A percentile compares a stretch with the other conserved stretches of the same genome.
These are phyloP conservation scores for Aschersonia sp. DNA, from an alignment of 2,329 filamentous ascomycete species.

Conservation along the genomic window DNA sequence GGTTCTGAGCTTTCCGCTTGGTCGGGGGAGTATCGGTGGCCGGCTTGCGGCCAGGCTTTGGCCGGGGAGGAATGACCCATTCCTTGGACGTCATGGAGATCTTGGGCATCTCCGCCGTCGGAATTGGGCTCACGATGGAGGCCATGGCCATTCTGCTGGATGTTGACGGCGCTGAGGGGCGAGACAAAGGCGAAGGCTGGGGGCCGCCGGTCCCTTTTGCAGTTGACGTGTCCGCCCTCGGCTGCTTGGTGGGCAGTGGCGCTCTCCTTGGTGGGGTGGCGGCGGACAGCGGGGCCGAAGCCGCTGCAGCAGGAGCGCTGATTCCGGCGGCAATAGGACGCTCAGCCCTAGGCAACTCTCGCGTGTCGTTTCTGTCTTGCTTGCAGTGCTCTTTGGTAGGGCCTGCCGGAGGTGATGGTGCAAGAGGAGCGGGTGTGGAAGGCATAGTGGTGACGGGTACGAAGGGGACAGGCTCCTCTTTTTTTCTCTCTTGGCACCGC, in stretches of 20 bases:
- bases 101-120: slow-evolving; percentile 27
- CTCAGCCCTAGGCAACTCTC: no score
- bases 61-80: slow-evolving; percentile 73
- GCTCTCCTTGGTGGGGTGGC: slow-evolving; percentile 9
- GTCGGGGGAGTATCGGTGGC: slow-evolving; percentile 85
- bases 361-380: no score
- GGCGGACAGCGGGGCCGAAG: slow-evolving; percentile 2
- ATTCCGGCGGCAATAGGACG: no score
- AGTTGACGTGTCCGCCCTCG: slow-evolving; percentile 6
- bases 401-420: slow-evolving; percentile 7
- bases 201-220: slow-evolving; percentile 12
- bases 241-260: slow-evolving; percentile 10
- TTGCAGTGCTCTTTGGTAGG: neutral
- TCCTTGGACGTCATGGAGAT: slow-evolving; percentile 61
- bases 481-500: neutral
- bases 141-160: slow-evolving; percentile 32
- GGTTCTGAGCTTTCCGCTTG: slow-evolving; percentile 88
- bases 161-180: slow-evolving; percentile 17
- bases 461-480: neutral
- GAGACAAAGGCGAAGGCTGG: slow-evolving; percentile 9
- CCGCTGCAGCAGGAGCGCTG: slow-evolving; percentile 7
- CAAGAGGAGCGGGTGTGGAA: slow-evolving; percentile 6
- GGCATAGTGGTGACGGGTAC: slow-evolving; percentile 10
- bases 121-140: slow-evolving; percentile 26
- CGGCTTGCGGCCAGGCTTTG: slow-evolving; percentile 85